Evolutionary conservation across 345 rosid species (phyloP).

Genomic region (Citrus cavaleriei): DNA sequence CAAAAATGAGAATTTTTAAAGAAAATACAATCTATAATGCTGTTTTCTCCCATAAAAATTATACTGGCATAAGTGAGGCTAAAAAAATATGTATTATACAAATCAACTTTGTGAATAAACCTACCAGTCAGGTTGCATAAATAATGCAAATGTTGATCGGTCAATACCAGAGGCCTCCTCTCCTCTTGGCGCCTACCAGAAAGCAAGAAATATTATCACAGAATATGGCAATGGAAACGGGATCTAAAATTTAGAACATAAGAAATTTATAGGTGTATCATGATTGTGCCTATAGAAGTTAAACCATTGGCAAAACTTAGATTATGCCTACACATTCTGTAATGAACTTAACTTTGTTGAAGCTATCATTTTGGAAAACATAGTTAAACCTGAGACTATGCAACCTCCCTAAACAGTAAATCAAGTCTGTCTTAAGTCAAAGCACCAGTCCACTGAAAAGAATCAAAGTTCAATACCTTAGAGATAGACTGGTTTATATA

Average conservation of each 20-base stretch:
- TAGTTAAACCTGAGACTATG: neutral
- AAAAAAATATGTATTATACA: neutral
- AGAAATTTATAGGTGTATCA: neutral
- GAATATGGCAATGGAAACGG: neutral
- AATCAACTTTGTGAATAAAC: neutral
- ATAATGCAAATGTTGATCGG: slow-evolving; percentile 84
- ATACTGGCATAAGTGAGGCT: neutral
- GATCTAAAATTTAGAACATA: neutral
- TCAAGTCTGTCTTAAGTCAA: neutral
- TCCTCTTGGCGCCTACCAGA: slow-evolving; percentile 74
- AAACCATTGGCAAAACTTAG: neutral
- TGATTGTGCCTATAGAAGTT: neutral
- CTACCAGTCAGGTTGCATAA: slow-evolving; percentile 98
- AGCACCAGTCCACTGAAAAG: neutral
- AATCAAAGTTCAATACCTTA: neutral
- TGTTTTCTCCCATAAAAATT: neutral
- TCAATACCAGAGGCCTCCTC: slow-evolving; percentile 61
- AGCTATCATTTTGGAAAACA: neutral
- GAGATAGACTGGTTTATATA: neutral
- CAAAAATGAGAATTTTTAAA: no score
- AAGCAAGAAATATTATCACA: neutral
- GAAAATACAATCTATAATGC: no score
- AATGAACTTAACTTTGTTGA: neutral
- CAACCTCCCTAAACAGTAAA: neutral
- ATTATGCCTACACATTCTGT: neutral